phyloP scores from a whole-genome alignment of 2,329 filamentous ascomycete species.

The Alternaria sp. region DNA sequence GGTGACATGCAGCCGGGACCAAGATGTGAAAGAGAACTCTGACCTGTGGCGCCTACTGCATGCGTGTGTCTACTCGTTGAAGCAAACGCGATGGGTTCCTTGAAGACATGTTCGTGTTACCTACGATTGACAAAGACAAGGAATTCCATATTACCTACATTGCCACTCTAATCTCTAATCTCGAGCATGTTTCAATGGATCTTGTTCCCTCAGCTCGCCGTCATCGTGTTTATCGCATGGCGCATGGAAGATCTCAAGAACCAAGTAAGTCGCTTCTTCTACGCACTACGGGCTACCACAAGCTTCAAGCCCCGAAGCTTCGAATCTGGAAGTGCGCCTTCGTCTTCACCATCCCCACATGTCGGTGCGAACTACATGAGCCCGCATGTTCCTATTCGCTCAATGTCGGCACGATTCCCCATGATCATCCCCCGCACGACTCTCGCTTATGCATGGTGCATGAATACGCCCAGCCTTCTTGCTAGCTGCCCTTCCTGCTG shows the following conservation, averaged over 20 bases:
- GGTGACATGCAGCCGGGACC: not conserved
- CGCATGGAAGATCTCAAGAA: not conserved
- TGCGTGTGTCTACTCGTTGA: not conserved
- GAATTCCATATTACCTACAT: not conserved
- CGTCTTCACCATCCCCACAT: slow-evolving; percentile 2
- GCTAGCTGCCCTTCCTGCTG: slow-evolving; percentile 8
- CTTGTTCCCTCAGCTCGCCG: no score
- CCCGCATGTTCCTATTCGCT: slow-evolving; percentile 26
- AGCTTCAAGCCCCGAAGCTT: slow-evolving; percentile 17
- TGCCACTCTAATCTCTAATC: no score
- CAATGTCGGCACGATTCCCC: slow-evolving; percentile 28
- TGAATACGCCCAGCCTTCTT: slow-evolving; percentile 3
- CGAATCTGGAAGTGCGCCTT: slow-evolving; percentile 1
- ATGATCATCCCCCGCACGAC: slow-evolving; percentile 12
- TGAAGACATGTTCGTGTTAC: no score
- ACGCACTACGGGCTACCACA: slow-evolving; percentile 1
- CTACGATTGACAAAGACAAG: no score
- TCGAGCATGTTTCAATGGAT: no score
- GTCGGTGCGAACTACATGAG: not conserved
- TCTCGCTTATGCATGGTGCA: slow-evolving; percentile 22
- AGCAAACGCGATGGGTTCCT: not conserved
- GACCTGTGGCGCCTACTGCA: not conserved
- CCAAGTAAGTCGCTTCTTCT: not conserved
- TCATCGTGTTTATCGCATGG: not conserved
- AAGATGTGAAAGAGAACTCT: not conserved